These are phyloP conservation scores for Lenwebbia sp. DNA, from an alignment of 345 rosid genomes.

Conservation along the genomic window DNA sequence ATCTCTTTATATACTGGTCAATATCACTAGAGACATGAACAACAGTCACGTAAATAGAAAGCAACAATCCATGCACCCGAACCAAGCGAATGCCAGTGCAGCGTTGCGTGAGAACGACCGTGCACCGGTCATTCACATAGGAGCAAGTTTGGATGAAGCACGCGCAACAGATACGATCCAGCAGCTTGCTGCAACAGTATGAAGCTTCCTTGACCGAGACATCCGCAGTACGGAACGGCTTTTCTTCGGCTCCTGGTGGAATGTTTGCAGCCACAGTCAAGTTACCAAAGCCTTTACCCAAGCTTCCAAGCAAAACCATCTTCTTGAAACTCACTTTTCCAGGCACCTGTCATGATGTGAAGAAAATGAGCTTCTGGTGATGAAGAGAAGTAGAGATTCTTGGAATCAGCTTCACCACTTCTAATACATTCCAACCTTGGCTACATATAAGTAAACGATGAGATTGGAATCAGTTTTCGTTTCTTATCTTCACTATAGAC, in stretches of 20 bases:
- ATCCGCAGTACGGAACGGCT: slow-evolving; percentile 41
- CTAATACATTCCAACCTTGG: background rate
- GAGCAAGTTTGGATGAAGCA: slow-evolving; percentile 60
- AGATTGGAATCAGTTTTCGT: background rate
- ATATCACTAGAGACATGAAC: background rate
- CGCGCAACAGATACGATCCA: slow-evolving; percentile 51
- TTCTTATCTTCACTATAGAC: background rate
- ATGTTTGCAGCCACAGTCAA: slow-evolving; percentile 40
- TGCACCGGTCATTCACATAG: slow-evolving; percentile 40
- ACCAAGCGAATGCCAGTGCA: slow-evolving; percentile 58
- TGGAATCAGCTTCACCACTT: background rate
- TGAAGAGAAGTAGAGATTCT: background rate
- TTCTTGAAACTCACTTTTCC: slow-evolving; percentile 15
- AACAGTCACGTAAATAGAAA: background rate
- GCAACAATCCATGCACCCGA: slow-evolving; percentile 63
- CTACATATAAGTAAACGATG: background rate
- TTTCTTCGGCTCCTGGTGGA: slow-evolving; percentile 56
- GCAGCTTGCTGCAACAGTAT: slow-evolving; percentile 25
- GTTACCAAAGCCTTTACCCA: slow-evolving; percentile 60
- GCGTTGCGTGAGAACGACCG: slow-evolving; percentile 33
- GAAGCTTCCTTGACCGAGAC: slow-evolving; percentile 52
- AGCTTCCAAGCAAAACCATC: slow-evolving; percentile 26
- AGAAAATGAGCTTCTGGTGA: background rate
- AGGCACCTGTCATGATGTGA: slow-evolving; percentile 6
- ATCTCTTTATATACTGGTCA: background rate